Evolutionary conservation across 2,329 filamentous ascomycete genomes (phyloP).

Genomic region (Sporothrix inflata): DNA sequence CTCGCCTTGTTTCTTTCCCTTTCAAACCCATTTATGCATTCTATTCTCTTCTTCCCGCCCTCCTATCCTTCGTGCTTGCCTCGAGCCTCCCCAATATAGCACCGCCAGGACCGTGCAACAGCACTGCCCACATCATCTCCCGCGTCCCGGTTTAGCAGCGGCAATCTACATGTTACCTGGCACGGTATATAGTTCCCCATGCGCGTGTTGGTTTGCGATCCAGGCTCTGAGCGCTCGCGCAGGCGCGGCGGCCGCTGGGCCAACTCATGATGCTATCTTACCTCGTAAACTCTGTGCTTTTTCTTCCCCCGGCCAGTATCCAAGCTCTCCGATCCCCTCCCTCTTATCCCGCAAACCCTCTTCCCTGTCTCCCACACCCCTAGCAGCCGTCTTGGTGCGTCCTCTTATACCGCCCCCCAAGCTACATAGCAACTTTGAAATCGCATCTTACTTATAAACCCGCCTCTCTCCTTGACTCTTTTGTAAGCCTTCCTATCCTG

Average conservation of each 20-base stretch:
- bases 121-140: conserved; percentile 10
- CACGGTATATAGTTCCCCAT: neutral
- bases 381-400: neutral
- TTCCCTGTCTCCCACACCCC: neutral
- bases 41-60: neutral
- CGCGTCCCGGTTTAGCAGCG: neutral
- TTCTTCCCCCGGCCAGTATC: neutral
- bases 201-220: neutral
- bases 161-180: conserved; percentile 17
- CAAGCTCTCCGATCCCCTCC: neutral
- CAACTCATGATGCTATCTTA: neutral
- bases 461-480: neutral
- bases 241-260: neutral
- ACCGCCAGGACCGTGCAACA: neutral
- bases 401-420: neutral
- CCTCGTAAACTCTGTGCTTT: neutral
- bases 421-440: neutral
- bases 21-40: neutral
- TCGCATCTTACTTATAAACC: neutral
- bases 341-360: neutral
- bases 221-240: no score
- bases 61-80: neutral
- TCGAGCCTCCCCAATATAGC: neutral
- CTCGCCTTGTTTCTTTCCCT: neutral
- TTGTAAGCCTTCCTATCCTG: neutral